Evolutionary conservation across 768 basidiomycete species (phyloP), one percentile per base, ranked within the genome.

Genomic region (Mycena polygramma): DNA sequence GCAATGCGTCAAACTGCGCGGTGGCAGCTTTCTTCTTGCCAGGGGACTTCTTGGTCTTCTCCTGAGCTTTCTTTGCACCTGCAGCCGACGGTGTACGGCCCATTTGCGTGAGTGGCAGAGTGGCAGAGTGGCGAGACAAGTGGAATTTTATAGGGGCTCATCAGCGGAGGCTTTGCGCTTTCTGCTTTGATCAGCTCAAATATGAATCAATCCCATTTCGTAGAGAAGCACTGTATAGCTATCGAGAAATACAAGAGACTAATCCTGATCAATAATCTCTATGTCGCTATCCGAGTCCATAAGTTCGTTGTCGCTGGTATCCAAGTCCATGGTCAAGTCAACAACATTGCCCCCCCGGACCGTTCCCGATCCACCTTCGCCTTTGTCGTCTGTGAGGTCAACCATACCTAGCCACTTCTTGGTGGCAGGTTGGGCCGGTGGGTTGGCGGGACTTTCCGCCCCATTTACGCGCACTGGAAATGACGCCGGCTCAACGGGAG

Each of bases 271-370:
- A 35, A 30, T 17, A n/a, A 26, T 53, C 24, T 13, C 6, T 53
- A 24, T 13, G 13, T 53, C 24, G 52, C 14, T 53, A 53, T 53
- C 15, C 30, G 5, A 35, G 53, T 54, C 53, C 4, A 54, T 30
- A 35, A 43, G 10, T 13, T 22, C 11, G 9, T 10, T 8, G 8
- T 49, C 45, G 30, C 30, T 30, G 5, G 0, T 20, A 46, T 61
- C 60, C 41, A 17, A 43, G 4, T 61, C 45, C 10, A 48, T 15
- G 11, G 60, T 61, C 46, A 61, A 61, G 30, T 61, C 60, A 46
- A 61, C 48, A 2, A 64, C 48, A 20, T 49, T 10, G n/a, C n/a
- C 19, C 3, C 1, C n/a, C 20, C 5, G 20, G 20, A 4, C n/a
- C 8, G 4, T 22, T 5, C 22, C n/a, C 4, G 48, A 49, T 11